Evolutionary conservation across 768 basidiomycete species (phyloP), one percentile per base, ranked within the genome.

Genomic region (Suillus luteus): DNA sequence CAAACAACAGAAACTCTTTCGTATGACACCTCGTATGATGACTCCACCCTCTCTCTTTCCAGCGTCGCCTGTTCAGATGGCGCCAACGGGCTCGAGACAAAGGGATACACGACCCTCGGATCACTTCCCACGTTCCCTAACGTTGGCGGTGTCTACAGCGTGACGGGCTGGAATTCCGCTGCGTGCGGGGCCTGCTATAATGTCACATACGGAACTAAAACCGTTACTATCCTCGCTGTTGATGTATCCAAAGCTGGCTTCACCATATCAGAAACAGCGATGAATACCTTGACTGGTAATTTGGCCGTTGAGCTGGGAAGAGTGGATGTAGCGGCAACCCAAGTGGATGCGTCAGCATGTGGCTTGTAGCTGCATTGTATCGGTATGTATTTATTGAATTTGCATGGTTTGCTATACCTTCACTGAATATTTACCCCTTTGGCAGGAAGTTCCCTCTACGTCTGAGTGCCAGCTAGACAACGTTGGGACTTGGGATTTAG

Each of bases 151-250:
- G 66, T 59, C 4, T 62, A 62, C 38, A 71, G 70, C 41, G 67
- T 77, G 27, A 19, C 55, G 14, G 68, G 70, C 0, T 74, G 37
- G 44, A 55, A 70, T 65, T 73, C 72, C 1, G 0, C 73, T 0
- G 46, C 62, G 17, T 78, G 76, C 35, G 76, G 76, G 11, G 12
- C 66, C 2, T 77, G 76, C 62, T 78, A 78, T 52, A 62, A 66
- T 3, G 65, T 78, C 43, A 73, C 70, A 10, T 77, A 69, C 57
- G 62, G 55, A 0, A 48, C 1, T 24, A 80, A 62, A 49, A 83
- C 73, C 58, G 76, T 89, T 71, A 80, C 81, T 58, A 72, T 89
- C 15, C 66, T 84, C 10, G 89, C 83, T 2, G 79, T 90, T 46
- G 89, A 91, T 66, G 73, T 74, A 62, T 77, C 86, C 14, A 61